Base-by-base conservation (phyloP, 176 grass and related monocot species). In the Avena sativa region DNA sequence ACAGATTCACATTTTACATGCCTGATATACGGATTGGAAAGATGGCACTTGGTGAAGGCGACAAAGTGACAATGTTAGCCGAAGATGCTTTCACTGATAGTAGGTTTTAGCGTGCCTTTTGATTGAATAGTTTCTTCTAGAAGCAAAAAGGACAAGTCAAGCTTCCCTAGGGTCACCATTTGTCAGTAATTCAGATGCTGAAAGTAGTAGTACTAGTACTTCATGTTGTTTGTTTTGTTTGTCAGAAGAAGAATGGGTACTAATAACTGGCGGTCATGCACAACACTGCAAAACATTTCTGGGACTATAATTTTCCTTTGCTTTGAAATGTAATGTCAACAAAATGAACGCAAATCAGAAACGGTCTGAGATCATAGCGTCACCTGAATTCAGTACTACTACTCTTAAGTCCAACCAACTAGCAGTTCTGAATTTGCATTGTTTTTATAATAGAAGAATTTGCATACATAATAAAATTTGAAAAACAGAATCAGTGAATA, bases 101-200 rank as follows among this genome's bases (percentile, higher is more conserved):
- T 53, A 62, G 17, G 38, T 80, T 67, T 67, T 81, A 9, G 48
- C 16, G 23, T 51, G 6, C 49, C 16, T 73, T 81, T 76, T 16
- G 38, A 43, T 19, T 38, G 1, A 15, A 40, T 32, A 32, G 30
- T 32, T 32, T 32, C 3, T 57, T 91, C 80, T 79, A 83, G 65
- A 91, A 80, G 61, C 34, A 51, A 2, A 14, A 74, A 3, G 17
- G 2, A 46, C 65, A 44, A 79, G 65, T 84, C 80, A 80, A 83
- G 7, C 14, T 75, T 84, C 9, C 11, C 71, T n/a, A 32, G 62
- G 44, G 62, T 47, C 12, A 10, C 10, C 25, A 80, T 80, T 87
- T 87, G 58, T 80, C 57, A 51, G 21, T 48, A 21, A 19, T 21
- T 38, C 9, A 68, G 9, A 65, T 48, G 76, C 9, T 73, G 50